These are phyloP conservation scores for Gracilariopsis chorda DNA, from an alignment of 23 red algal genomes.

Conservation along the genomic window DNA sequence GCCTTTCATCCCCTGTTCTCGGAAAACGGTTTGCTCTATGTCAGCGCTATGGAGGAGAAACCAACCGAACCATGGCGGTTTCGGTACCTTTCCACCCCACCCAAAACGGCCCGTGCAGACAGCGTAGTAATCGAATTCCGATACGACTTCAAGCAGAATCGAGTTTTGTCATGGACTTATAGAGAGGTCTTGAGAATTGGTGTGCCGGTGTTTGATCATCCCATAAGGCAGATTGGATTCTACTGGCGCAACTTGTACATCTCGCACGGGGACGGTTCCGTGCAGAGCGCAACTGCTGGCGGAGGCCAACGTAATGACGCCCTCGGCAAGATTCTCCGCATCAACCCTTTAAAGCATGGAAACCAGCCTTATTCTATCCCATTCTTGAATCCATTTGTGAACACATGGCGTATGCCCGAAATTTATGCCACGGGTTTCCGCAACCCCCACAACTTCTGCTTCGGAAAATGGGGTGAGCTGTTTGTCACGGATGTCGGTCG, in stretches of 20 bases:
- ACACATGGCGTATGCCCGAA: neutral
- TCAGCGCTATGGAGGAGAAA: slow-evolving; percentile 32
- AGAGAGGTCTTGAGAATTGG: slow-evolving; percentile 19
- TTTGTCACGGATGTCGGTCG: slow-evolving; percentile 40
- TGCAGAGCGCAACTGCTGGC: neutral
- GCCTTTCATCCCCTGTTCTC: slow-evolving; percentile 27
- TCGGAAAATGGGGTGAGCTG: neutral
- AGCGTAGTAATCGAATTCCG: slow-evolving; percentile 20
- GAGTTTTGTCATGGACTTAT: neutral
- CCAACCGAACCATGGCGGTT: slow-evolving; percentile 1
- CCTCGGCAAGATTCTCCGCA: slow-evolving; percentile 32
- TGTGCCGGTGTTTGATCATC: slow-evolving; percentile 29
- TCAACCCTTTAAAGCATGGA: neutral
- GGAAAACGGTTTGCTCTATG: neutral
- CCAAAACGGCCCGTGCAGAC: neutral
- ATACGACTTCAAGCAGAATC: neutral
- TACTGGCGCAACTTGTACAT: neutral
- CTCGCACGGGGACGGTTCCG: slow-evolving; percentile 37
- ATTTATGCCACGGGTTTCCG: slow-evolving; percentile 35
- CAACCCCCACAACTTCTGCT: slow-evolving; percentile 49
- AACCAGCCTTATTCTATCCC: slow-evolving; percentile 19
- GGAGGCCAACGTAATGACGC: slow-evolving; percentile 36
- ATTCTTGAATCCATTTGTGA: neutral
- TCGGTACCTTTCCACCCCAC: neutral
- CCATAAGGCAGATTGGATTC: slow-evolving; percentile 51